These are phyloP conservation scores for Alternaria brassicicola DNA, from an alignment of 2,329 filamentous ascomycete species.

Conservation along the genomic window DNA sequence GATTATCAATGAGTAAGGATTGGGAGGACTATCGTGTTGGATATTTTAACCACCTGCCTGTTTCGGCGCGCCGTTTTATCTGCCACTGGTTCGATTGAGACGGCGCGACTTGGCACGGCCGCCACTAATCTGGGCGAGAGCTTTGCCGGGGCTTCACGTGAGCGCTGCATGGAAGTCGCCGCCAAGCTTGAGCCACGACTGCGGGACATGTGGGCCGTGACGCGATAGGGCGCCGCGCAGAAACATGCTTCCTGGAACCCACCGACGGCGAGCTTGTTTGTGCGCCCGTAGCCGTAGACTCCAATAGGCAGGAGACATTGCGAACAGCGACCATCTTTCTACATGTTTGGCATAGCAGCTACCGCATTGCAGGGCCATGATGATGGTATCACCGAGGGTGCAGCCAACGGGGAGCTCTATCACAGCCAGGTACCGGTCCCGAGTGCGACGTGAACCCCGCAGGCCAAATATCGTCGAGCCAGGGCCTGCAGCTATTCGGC, in stretches of 20 bases:
- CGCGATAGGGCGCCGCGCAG: constrained; percentile 24
- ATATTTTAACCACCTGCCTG: constrained; percentile 20
- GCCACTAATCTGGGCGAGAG: constrained; percentile 22
- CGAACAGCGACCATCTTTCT: constrained; percentile 10
- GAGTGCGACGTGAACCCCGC: constrained; percentile 22
- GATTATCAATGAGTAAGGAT: constrained; percentile 2
- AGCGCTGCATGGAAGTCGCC: constrained; percentile 6
- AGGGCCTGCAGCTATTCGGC: constrained; percentile 6
- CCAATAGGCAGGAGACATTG: constrained; percentile 30
- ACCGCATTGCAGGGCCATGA: constrained; percentile 10
- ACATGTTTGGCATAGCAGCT: constrained; percentile 16
- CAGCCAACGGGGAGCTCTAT: constrained; percentile 10
- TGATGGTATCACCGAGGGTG: constrained; percentile 27
- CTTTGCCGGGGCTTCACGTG: constrained; percentile 5
- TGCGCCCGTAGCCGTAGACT: constrained; percentile 20
- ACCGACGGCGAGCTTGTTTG: constrained; percentile 34
- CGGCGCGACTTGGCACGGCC: constrained; percentile 5
- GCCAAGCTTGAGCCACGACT: constrained; percentile 25
- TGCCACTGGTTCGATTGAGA: constrained; percentile 5
- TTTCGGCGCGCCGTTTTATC: constrained; percentile 19
- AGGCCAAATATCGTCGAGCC: constrained; percentile 12
- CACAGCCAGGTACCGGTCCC: constrained; percentile 18
- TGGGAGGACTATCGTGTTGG: constrained; percentile 2
- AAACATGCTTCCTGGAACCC: constrained; percentile 33
- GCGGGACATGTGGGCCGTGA: constrained; percentile 20